Percentiles rank a stretch among this genome's conserved stretches.
phyloP scores from a whole-genome alignment of 306 rosid species.

The Crotalaria pallida region DNA sequence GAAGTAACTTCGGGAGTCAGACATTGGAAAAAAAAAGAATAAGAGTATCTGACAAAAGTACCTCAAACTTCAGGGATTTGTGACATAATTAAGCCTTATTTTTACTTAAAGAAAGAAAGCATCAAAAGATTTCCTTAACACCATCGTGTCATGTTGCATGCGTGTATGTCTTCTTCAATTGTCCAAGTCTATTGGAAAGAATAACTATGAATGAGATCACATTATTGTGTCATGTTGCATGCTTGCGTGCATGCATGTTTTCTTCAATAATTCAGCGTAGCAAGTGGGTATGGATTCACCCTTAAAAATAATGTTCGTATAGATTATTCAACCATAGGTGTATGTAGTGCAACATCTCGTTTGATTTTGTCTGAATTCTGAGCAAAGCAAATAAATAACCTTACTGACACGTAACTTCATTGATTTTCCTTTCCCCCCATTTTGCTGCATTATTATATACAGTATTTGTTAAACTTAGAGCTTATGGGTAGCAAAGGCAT shows the following conservation, averaged over 20 bases:
- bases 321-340: slow-evolving; percentile 4
- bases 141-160: too few species aligned
- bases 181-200: too few species aligned
- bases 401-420: neutral
- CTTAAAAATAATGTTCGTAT: neutral
- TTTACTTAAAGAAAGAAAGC: too few species aligned
- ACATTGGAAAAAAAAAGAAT: too few species aligned
- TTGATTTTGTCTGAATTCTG: neutral
- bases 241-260: neutral
- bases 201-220: neutral
- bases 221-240: neutral
- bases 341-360: neutral
- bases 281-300: neutral
- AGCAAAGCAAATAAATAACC: neutral
- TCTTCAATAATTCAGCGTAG: slow-evolving; percentile 9
- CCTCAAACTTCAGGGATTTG: too few species aligned
- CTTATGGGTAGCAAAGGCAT: neutral
- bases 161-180: too few species aligned
- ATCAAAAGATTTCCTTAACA: too few species aligned
- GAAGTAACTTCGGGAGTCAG: too few species aligned
- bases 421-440: neutral
- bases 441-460: neutral
- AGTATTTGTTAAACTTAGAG: neutral
- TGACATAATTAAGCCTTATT: too few species aligned
- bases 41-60: too few species aligned